Evolutionary conservation across 2,329 filamentous ascomycete genomes (phyloP).

Genomic region (Colletotrichum cereale): DNA sequence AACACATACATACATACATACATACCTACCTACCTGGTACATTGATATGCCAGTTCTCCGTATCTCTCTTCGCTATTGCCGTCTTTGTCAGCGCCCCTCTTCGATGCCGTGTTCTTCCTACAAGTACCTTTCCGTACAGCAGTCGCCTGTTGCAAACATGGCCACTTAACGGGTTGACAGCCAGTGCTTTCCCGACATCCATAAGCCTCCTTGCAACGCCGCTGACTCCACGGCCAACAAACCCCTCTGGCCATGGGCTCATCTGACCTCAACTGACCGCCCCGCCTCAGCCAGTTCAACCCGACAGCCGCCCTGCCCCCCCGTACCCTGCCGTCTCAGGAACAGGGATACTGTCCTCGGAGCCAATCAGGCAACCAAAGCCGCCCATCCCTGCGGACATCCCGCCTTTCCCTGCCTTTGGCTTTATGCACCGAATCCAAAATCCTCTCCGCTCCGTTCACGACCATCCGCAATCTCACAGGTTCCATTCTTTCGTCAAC

Average conservation of each 20-base stretch:
- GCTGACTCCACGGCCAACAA: conserved; percentile 18
- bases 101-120: not conserved
- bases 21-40: no score
- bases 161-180: conserved; percentile 5
- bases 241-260: conserved; percentile 32
- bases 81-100: not conserved
- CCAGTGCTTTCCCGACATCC: not conserved
- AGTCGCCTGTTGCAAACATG: conserved; percentile 19
- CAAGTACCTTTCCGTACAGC: not conserved
- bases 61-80: not conserved
- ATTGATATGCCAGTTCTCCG: not conserved
- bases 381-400: conserved; percentile 35
- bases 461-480: conserved; percentile 22
- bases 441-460: conserved; percentile 30
- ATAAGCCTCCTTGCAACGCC: conserved; percentile 11
- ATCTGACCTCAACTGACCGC: conserved; percentile 40
- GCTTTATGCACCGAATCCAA: conserved; percentile 33
- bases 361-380: conserved; percentile 25
- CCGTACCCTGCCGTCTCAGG: conserved; percentile 30
- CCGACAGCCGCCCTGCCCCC: conserved; percentile 32
- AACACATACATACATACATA: not conserved
- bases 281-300: conserved; percentile 33
- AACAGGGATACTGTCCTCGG: conserved; percentile 19
- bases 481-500: conserved; percentile 22
- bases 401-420: conserved; percentile 35